phyloP scores from a whole-genome alignment of 1,139 yeast genomes.

The Pichia inconspicua region DNA sequence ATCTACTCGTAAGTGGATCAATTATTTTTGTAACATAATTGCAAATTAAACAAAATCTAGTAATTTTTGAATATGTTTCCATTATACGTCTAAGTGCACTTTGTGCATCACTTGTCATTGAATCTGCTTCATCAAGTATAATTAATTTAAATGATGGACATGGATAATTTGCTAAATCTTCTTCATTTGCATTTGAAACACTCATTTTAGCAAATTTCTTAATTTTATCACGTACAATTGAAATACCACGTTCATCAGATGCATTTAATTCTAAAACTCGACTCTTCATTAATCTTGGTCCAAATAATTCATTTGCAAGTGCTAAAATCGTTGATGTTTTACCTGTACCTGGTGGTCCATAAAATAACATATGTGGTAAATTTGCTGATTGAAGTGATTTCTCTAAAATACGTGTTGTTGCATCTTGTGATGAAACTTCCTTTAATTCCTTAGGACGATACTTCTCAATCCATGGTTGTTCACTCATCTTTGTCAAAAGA shows the following conservation, averaged over 20 bases:
- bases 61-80: conserved; percentile 88
- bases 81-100: conserved; percentile 91
- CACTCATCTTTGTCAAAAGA: neutral
- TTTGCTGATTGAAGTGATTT: conserved; percentile 74
- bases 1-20: conserved; percentile 92
- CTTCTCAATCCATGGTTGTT: conserved; percentile 16
- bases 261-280: conserved; percentile 91
- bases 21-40: conserved; percentile 93
- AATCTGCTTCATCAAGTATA: conserved; percentile 91
- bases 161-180: conserved; percentile 66
- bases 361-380: conserved; percentile 89
- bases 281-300: conserved; percentile 58
- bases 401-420: conserved; percentile 78
- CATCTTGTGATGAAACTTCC: conserved; percentile 89
- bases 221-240: conserved; percentile 85
- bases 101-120: conserved; percentile 98
- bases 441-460: conserved; percentile 69
- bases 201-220: conserved; percentile 86
- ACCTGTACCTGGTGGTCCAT: conserved; percentile 98
- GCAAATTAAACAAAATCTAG: conserved; percentile 89
- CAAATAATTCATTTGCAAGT: conserved; percentile 75
- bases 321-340: conserved; percentile 91
- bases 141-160: conserved; percentile 85
- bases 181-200: conserved; percentile 69
- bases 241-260: conserved; percentile 92